Conservation (phyloP, 768 basidiomycete species). For the Crucibulum laeve region DNA sequence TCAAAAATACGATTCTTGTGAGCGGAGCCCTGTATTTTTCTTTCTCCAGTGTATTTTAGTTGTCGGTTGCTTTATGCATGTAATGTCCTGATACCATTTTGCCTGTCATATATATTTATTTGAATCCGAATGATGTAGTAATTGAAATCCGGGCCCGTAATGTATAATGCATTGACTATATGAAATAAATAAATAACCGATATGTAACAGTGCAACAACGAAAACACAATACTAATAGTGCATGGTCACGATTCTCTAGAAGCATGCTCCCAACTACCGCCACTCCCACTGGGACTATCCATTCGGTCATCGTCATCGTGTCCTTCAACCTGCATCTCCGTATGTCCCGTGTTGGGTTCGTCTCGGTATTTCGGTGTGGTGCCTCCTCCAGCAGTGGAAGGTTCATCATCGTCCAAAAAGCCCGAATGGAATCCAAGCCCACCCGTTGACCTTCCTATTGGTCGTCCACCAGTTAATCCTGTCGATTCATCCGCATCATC, state of each 20-base stretch:
- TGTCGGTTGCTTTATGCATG: slow-evolving; percentile 4
- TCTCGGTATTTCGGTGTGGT: slow-evolving; percentile 43
- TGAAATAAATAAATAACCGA: slow-evolving; percentile 1
- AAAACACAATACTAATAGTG: neutral
- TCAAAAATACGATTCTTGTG: slow-evolving; percentile 72
- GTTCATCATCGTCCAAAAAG: slow-evolving; percentile 79
- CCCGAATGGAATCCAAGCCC: slow-evolving; percentile 68
- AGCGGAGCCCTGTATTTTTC: too few relatives aligned
- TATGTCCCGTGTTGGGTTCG: slow-evolving; percentile 36
- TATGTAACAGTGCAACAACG: neutral
- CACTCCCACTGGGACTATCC: slow-evolving; percentile 42
- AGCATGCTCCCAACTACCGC: slow-evolving; percentile 78
- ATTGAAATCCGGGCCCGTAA: too few relatives aligned
- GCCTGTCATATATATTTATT: neutral
- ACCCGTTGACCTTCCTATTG: slow-evolving; percentile 25
- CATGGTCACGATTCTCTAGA: slow-evolving; percentile 14
- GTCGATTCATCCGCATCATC: slow-evolving; percentile 74
- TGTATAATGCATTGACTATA: too few relatives aligned
- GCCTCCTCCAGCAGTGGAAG: slow-evolving; percentile 26
- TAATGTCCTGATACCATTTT: slow-evolving; percentile 7
- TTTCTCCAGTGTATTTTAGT: slow-evolving; percentile 6
- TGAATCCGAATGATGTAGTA: neutral
- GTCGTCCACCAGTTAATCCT: slow-evolving; percentile 40
- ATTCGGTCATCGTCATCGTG: slow-evolving; percentile 13
- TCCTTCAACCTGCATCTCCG: slow-evolving; percentile 5